Evolutionary conservation across 176 grass and related monocot genomes (phyloP), one percentile per base, ranked within the genome.

Genomic region (Zoysia pacifica): DNA sequence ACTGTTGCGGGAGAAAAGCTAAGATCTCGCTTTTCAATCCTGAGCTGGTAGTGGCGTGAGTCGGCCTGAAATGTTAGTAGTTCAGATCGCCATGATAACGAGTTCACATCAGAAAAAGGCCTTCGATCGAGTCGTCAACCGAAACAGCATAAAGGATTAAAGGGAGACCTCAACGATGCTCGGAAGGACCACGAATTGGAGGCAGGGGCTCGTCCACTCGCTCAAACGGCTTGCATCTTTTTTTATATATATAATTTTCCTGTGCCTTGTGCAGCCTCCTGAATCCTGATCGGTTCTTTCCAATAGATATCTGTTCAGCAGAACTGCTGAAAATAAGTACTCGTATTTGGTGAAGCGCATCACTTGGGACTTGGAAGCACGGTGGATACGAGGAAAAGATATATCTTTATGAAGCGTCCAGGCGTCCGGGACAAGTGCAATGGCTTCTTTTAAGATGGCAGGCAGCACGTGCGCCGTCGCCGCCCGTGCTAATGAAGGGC

Each of bases 1-100:
- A 54, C 28, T 74, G 65, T 78, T 73, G 60, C 72, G 67, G 73
- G 73, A 38, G 38, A 63, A 86, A 82, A 82, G 74, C 36, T 79
- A 74, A 55, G 47, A 64, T 78, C 51, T 20, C 62, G 62, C 75
- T 79, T 87, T 75, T 44, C 18, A 59, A 51, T 48, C 50, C 15
- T 61, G 15, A 75, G 54, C 75, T 74, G 47, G 62, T 51, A 28
- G 28, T 0, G 28, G 0, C 28, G 74, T 74, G 75, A 79, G 52
- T 74, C 46, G 66, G 67, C 75, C 75, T 79, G 19, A 60, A 79
- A 48, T 39, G 16, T 12, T 61, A 2, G 68, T 46, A 62, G 74
- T 86, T 45, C 72, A 75, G 52, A 53, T 81, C 68, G 69, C 49
- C 62, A 74, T 19, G 37, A 67, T 61, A 83, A 53, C 86, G 67